Evolutionary conservation across 1,139 yeast species (phyloP), one percentile per base, ranked within the genome.

Genomic region (Debaryomyces psychrophilus): DNA sequence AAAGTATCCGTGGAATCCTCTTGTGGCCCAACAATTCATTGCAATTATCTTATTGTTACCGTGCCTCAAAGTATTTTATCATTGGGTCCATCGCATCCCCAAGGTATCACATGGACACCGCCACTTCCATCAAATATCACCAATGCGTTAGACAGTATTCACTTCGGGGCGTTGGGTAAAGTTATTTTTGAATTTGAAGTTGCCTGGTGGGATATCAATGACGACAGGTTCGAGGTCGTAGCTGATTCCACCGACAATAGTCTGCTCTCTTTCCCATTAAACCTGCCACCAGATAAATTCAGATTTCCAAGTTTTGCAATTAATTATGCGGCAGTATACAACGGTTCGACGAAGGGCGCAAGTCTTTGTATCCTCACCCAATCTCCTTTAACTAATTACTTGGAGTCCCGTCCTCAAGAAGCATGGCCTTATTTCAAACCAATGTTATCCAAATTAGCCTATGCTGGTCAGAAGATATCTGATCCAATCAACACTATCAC

Each of bases 151-250:
- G 52, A 66, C 1, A 69, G 67, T 3, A 73, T 85, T 49, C 85
- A 83, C 54, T 84, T 82, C 62, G 92, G 90, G 0, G 80, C 87
- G 0, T 66, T 90, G 43, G 96, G 96, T 0, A 90, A 90, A 63
- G 84, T 87, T 5, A 69, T 87, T 0, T 76, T 90, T 53, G 95
- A 87, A 60, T 90, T 89, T 59, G 83, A 80, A 9, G 50, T 63
- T 1, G 68, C 78, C 1, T 87, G 87, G 75, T 89, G 96, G 96
- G 77, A 81, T 44, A 58, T 56, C 3, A 61, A 67, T 18, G 65
- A 66, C 27, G 90, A 85, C 58, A 64, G 87, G 41, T 76, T 82
- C 52, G 65, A 75, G 29, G 71, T 82, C 1, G 50, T 82, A 4
- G 73, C 82, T 0, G 63, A 64, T 17, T 8, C 40, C 5, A 28